A percentile compares a stretch with the other conserved stretches of the same genome.
These are phyloP conservation scores for Prasinococcaceae sp. DNA, from an alignment of 139 green algal species.

Conservation along the genomic window DNA sequence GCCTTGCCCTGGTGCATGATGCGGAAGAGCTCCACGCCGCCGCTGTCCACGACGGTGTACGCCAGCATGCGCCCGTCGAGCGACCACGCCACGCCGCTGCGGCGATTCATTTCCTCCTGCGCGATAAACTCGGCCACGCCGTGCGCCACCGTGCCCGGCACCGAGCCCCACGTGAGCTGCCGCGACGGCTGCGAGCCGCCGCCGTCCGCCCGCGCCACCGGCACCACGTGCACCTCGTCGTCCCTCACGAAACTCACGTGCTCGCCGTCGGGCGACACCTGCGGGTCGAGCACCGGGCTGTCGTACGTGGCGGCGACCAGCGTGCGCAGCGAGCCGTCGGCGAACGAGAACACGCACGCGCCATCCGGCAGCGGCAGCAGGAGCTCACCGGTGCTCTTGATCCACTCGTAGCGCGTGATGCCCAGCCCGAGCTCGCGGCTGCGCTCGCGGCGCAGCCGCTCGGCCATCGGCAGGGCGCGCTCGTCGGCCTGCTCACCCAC, in stretches of 20 bases:
- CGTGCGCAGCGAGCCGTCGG: constrained; percentile 17
- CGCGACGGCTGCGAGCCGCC: neutral
- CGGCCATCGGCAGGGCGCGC: constrained; percentile 13
- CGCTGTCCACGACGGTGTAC: constrained; percentile 23
- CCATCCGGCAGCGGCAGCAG: constrained; percentile 23
- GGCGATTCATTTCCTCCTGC: constrained; percentile 35
- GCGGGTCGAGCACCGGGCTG: constrained; percentile 22
- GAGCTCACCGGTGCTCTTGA: constrained; percentile 12
- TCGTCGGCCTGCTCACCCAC: constrained; percentile 20
- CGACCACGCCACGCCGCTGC: constrained; percentile 28
- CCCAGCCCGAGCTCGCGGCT: constrained; percentile 19
- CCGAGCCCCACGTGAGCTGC: constrained; percentile 19
- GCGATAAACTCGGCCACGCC: constrained; percentile 33
- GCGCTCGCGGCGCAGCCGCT: constrained; percentile 24
- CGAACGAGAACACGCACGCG: too few relatives aligned
- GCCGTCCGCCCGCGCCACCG: constrained; percentile 1
- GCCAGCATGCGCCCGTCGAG: constrained; percentile 19
- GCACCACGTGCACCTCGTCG: constrained; percentile 25
- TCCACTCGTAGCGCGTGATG: constrained; percentile 28
- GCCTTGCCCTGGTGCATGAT: constrained; percentile 24
- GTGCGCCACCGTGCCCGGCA: constrained; percentile 16
- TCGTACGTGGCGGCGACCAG: constrained; percentile 6
- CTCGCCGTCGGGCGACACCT: constrained; percentile 26
- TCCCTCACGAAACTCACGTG: constrained; percentile 22
- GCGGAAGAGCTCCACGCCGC: constrained; percentile 14